Percentiles rank a stretch among this genome's conserved stretches.
These are phyloP conservation scores for Puccinia novopanici DNA, from an alignment of 1,284 basidiomycete genomes.

Conservation along the genomic window DNA sequence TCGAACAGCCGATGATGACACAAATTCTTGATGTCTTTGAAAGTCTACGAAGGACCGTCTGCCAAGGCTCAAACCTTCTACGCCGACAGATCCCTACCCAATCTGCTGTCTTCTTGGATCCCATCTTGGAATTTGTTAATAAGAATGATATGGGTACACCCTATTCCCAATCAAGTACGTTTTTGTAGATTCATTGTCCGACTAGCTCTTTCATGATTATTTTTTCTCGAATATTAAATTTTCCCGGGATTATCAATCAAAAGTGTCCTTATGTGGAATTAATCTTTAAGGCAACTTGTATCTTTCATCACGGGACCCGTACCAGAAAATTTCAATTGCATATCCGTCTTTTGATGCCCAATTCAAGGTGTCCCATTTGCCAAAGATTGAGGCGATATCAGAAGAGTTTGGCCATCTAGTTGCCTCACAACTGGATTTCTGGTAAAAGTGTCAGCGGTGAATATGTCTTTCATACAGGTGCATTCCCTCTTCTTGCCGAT, in stretches of 20 bases:
- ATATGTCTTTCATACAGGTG: constrained; percentile 94
- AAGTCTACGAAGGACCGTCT: background rate
- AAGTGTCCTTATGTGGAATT: constrained; percentile 50
- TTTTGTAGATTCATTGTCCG: constrained; percentile 32
- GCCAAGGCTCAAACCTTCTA: constrained; percentile 4
- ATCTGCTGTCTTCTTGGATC: constrained; percentile 37
- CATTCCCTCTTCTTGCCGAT: background rate
- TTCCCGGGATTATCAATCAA: constrained; percentile 32
- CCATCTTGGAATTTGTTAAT: constrained; percentile 40
- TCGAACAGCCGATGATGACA: background rate
- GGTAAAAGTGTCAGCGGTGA: constrained; percentile 91
- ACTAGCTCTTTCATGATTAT: no score
- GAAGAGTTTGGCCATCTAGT: constrained; percentile 94
- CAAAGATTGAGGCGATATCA: constrained; percentile 95
- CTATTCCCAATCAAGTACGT: constrained; percentile 30
- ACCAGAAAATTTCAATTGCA: constrained; percentile 46
- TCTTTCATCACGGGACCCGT: constrained; percentile 44
- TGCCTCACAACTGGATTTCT: constrained; percentile 85
- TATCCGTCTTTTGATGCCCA: constrained; percentile 40
- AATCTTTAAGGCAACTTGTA: no score
- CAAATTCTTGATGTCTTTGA: constrained; percentile 33
- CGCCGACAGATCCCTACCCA: constrained; percentile 18
- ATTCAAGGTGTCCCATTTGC: constrained; percentile 92
- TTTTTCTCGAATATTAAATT: background rate
- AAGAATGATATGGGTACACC: constrained; percentile 28